A percentile compares a stretch with the other conserved stretches of the same genome.
Evolutionary conservation across 345 rosid genomes (phyloP).

Genomic region (Moricandia arvensis): DNA sequence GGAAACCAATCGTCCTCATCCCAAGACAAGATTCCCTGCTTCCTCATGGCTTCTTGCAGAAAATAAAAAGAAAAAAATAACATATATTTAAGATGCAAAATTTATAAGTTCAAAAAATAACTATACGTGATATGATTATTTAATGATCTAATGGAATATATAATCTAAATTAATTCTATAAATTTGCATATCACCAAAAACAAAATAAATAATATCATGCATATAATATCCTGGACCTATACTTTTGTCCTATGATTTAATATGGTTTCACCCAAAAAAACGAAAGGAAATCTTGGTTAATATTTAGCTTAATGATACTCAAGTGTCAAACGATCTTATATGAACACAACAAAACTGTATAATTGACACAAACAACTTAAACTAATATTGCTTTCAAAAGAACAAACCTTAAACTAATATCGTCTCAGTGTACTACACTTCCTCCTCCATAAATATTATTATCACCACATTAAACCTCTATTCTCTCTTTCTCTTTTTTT

Average conservation of each 20-base stretch:
- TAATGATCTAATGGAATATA: background rate
- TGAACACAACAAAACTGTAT: background rate
- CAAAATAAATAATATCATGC: background rate
- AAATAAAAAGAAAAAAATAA: background rate
- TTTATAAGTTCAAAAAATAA: background rate
- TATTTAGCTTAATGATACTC: background rate
- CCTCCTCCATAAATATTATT: constrained; percentile 31
- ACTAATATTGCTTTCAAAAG: background rate
- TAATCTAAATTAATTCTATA: background rate
- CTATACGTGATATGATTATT: background rate
- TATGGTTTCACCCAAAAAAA: background rate
- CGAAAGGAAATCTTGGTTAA: background rate
- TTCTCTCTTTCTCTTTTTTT: constrained; percentile 1
- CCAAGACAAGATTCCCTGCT: constrained; percentile 35
- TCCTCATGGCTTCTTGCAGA: background rate
- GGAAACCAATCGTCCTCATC: constrained; percentile 20
- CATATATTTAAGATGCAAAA: background rate
- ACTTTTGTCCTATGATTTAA: background rate
- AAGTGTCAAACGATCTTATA: constrained; percentile 10
- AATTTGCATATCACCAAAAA: background rate
- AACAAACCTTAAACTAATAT: background rate
- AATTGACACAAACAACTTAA: background rate
- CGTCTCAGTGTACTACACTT: constrained; percentile 15
- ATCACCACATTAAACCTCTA: background rate
- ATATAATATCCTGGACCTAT: background rate